Evolutionary conservation across 2,329 filamentous ascomycete species (phyloP), one percentile per base, ranked within the genome.

Genomic region (Cladosporium sp.): DNA sequence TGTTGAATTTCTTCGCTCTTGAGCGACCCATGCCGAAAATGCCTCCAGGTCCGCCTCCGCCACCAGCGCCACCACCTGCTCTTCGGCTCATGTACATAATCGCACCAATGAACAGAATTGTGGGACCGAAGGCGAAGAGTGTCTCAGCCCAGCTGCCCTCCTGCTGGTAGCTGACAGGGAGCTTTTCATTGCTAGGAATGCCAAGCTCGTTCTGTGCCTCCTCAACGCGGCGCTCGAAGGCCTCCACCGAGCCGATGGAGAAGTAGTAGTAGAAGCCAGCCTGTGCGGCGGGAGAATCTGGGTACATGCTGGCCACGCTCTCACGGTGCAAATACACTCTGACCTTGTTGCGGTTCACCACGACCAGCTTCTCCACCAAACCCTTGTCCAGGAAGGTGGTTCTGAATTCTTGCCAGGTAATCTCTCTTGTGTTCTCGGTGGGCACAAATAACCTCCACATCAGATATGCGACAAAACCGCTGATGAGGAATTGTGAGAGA

Each of bases 1-100:
- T 92, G 73, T 97, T 99, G 80, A 97, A 99, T 68, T 90, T 89
- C 80, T 96, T 97, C 24, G 94, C 94, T 68, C 90, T 87, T 75
- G 91, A 97, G 81, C 94, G 93, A 65, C 92, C 90, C 76, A 99
- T 96, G 64, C 91, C 92, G 70, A 99, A 99, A 70, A 97, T 89
- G 63, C 92, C 91, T 68, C 87, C 87, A 50, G 81, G 77, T 24
- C 83, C 81, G 58, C 83, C 83, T 58, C 84, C 85, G 61, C 81
- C 67, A 39, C 74, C 76, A 22, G 69, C 85, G 60, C 84, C 84
- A 54, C 84, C 84, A 54, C 84, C 83, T 58, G 91, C 90, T 67
- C 90, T 86, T 64, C 89, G 82, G 56, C 89, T 88, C 55, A 92
- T 80, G 80, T 85, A 97, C 71, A 89, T 83, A 54, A 97, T 83